phyloP scores from a whole-genome alignment of 176 grass and related monocot species.

The Poa pratensis region DNA sequence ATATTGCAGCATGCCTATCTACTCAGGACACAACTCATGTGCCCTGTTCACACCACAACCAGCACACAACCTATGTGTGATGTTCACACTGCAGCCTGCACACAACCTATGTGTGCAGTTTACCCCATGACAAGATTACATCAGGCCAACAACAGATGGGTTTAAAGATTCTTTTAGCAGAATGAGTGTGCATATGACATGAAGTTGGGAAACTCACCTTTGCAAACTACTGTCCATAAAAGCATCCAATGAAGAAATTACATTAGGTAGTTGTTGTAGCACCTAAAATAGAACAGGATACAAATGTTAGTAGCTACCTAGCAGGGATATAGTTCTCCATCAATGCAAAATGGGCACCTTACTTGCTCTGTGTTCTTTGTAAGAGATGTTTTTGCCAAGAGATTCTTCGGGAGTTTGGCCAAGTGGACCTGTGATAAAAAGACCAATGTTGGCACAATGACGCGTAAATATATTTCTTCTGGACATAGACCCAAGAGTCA shows the following conservation, averaged over 20 bases:
- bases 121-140: too few relatives aligned
- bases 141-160: too few relatives aligned
- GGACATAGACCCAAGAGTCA: neutral
- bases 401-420: constrained; percentile 80
- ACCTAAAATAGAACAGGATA: constrained; percentile 40
- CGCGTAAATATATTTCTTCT: neutral
- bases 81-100: too few relatives aligned
- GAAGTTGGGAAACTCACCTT: constrained; percentile 52
- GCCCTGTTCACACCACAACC: too few relatives aligned
- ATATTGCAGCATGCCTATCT: too few relatives aligned
- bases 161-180: neutral
- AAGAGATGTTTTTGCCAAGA: constrained; percentile 73
- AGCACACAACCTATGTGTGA: too few relatives aligned
- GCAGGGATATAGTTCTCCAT: neutral
- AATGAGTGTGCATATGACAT: constrained; percentile 10
- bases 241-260: constrained; percentile 91
- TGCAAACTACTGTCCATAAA: constrained; percentile 87
- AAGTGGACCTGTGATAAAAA: constrained; percentile 56
- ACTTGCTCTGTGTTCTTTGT: constrained; percentile 82
- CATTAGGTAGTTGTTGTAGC: constrained; percentile 68
- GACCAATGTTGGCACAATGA: neutral
- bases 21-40: too few relatives aligned
- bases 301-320: constrained; percentile 7
- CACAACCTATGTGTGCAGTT: too few relatives aligned
- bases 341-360: constrained; percentile 34